Evolutionary conservation across 2,329 filamentous ascomycete species (phyloP).

Genomic region (Mycocentrospora acerina): DNA sequence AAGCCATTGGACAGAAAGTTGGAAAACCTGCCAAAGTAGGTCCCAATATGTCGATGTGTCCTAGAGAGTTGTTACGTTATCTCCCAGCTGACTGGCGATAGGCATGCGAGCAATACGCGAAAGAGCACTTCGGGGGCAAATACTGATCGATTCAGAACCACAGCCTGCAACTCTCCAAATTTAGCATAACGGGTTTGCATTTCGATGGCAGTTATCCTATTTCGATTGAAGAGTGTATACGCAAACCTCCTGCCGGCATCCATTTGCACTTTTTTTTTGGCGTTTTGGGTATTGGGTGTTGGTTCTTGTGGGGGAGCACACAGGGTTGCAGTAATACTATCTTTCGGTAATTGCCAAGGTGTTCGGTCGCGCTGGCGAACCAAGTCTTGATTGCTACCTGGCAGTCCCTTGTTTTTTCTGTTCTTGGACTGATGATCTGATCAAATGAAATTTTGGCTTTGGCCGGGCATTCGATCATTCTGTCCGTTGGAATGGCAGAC

Average conservation of each 20-base stretch:
- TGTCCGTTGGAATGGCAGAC: too few relatives aligned
- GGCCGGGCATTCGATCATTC: too few relatives aligned
- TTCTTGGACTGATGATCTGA: too few relatives aligned
- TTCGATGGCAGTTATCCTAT: slow-evolving; percentile 43
- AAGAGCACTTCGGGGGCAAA: slow-evolving; percentile 79
- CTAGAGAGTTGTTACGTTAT: slow-evolving; percentile 1
- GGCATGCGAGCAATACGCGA: slow-evolving; percentile 91
- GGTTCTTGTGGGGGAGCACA: slow-evolving; percentile 27
- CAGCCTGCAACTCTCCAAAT: slow-evolving; percentile 40
- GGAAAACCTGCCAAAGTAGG: slow-evolving; percentile 93
- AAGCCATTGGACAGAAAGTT: slow-evolving; percentile 92
- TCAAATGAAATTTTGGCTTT: too few relatives aligned
- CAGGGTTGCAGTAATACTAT: slow-evolving; percentile 1
- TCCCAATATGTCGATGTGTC: slow-evolving; percentile 9
- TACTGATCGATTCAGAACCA: slow-evolving; percentile 46
- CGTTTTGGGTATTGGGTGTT: slow-evolving; percentile 24
- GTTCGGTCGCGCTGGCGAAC: too few relatives aligned
- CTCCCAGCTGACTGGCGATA: slow-evolving; percentile 39
- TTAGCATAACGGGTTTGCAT: slow-evolving; percentile 32
- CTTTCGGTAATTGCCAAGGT: too few relatives aligned
- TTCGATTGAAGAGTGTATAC: slow-evolving; percentile 31
- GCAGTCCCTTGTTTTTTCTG: too few relatives aligned
- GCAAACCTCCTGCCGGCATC: slow-evolving; percentile 30
- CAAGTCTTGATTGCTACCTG: too few relatives aligned
- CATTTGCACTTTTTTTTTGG: slow-evolving; percentile 30